These are phyloP conservation scores for Musa balbisiana DNA, from an alignment of 202 grass and related monocot species.

Conservation along the genomic window DNA sequence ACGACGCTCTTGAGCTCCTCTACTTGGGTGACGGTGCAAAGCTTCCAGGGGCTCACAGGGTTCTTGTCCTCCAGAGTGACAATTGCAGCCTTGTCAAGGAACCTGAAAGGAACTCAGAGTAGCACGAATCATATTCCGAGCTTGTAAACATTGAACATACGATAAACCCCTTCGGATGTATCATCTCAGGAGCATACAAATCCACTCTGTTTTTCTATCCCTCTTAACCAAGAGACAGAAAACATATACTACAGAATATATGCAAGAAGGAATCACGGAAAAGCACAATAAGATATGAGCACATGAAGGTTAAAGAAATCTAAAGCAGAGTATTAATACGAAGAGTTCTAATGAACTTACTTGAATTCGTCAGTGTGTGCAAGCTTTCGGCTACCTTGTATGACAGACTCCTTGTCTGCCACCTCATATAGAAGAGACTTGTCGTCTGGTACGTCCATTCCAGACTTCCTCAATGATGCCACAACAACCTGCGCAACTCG, in stretches of 20 bases:
- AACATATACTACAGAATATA: neutral
- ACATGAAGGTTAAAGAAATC: neutral
- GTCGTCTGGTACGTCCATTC: neutral
- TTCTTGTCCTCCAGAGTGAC: neutral
- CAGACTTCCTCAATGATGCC: neutral
- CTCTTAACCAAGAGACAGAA: too few species aligned
- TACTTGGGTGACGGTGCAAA: slow-evolving; percentile 14
- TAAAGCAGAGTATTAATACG: neutral
- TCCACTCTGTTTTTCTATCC: too few species aligned
- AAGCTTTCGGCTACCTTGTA: slow-evolving; percentile 13
- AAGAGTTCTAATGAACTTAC: neutral
- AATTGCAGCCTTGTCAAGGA: slow-evolving; percentile 11
- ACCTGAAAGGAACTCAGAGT: neutral
- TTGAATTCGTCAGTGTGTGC: slow-evolving; percentile 3
- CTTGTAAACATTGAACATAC: too few species aligned
- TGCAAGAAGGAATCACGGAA: neutral
- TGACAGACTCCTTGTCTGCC: slow-evolving; percentile 7
- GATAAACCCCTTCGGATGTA: too few species aligned
- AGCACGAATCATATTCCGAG: neutral
- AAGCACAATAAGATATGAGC: neutral
- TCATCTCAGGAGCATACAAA: too few species aligned
- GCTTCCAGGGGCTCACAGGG: neutral
- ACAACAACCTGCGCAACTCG: neutral
- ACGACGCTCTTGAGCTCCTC: slow-evolving; percentile 15
- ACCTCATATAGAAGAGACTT: slow-evolving; percentile 14